A percentile compares a stretch with the other conserved stretches of the same genome.
These are phyloP conservation scores for Kwoniella sp. DNA, from an alignment of 768 basidiomycete genomes.

Conservation along the genomic window DNA sequence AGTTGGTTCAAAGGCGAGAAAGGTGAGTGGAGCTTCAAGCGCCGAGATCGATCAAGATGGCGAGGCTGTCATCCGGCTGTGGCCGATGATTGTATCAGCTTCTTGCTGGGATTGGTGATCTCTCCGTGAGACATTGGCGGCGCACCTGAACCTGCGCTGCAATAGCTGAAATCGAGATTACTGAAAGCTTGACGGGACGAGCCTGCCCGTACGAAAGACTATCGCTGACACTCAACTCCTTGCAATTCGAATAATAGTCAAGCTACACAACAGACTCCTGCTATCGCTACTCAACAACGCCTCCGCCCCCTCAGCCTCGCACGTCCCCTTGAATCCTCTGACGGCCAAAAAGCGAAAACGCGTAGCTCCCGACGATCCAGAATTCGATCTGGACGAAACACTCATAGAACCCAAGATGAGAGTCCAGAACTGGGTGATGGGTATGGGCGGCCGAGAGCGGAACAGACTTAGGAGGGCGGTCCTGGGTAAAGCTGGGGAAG, in stretches of 20 bases:
- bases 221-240: no score
- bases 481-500: constrained; percentile 24
- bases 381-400: constrained; percentile 41
- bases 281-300: constrained; percentile 43
- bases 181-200: no score
- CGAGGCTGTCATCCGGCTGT: no score
- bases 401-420: constrained; percentile 33
- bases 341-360: constrained; percentile 31
- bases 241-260: constrained; percentile 31
- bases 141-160: no score
- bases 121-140: no score
- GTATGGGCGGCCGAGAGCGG: constrained; percentile 34
- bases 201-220: no score
- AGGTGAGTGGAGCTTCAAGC: constrained; percentile 28
- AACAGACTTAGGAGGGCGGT: constrained; percentile 31
- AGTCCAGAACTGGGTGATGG: constrained; percentile 37
- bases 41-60: no score
- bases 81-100: no score
- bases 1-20: constrained; percentile 46
- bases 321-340: constrained; percentile 7
- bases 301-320: constrained; percentile 25
- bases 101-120: no score
- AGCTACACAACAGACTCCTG: constrained; percentile 44
- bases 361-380: constrained; percentile 27
- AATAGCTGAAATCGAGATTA: no score